Evolutionary conservation across 1,284 basidiomycete genomes (phyloP).

Genomic region (Vanrija humicola): DNA sequence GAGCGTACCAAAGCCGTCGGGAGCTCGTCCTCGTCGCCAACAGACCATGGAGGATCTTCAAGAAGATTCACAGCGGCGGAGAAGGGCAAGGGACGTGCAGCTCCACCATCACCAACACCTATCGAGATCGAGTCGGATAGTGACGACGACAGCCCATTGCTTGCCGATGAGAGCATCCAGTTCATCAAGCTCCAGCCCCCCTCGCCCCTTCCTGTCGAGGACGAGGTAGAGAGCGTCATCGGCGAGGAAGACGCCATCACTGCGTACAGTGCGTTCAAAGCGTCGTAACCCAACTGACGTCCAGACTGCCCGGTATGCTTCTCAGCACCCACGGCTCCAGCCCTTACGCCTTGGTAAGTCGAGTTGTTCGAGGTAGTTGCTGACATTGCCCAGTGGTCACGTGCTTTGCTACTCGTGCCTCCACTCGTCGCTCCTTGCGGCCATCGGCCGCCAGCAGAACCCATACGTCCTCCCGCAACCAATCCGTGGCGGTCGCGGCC

Average conservation of each 20-base stretch:
- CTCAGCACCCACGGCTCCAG: slow-evolving; percentile 29
- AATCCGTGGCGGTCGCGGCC: slow-evolving; percentile 13
- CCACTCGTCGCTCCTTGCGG: slow-evolving; percentile 33
- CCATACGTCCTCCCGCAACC: slow-evolving; percentile 20
- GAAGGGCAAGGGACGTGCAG: slow-evolving; percentile 23
- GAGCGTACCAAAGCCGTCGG: too few relatives aligned
- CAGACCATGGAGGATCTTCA: too few relatives aligned
- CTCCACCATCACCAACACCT: background rate
- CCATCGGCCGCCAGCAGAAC: slow-evolving; percentile 34
- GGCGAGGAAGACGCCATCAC: slow-evolving; percentile 9
- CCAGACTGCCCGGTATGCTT: slow-evolving; percentile 45
- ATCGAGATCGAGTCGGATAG: slow-evolving; percentile 4
- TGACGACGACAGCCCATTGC: slow-evolving; percentile 1
- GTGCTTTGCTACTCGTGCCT: slow-evolving; percentile 42
- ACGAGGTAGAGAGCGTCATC: background rate
- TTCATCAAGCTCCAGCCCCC: slow-evolving; percentile 3
- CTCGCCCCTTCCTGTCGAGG: background rate
- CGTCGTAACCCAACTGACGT: background rate
- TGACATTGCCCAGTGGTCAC: slow-evolving; percentile 32
- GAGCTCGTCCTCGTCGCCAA: too few relatives aligned
- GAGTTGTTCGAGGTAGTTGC: background rate
- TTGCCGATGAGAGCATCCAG: slow-evolving; percentile 11
- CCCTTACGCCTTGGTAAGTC: slow-evolving; percentile 40
- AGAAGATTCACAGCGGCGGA: slow-evolving; percentile 20
- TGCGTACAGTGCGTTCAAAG: slow-evolving; percentile 13